Evolutionary conservation across 192 early-diverging fungal species (phyloP).

Genomic region (Podochytrium sp.): DNA sequence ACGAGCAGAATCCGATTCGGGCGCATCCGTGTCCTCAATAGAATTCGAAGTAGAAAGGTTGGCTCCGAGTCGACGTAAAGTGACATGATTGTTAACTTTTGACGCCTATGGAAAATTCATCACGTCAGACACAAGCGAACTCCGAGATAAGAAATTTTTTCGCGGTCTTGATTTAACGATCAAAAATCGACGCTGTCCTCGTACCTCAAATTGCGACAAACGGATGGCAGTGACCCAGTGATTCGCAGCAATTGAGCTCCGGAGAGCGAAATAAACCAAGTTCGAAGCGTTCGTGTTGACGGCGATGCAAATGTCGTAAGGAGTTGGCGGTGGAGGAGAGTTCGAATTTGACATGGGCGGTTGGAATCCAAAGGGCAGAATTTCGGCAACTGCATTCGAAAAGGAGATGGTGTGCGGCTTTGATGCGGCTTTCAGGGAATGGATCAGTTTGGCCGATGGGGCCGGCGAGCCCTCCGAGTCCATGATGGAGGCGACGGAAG

Average conservation of each 20-base stretch:
- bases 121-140: no score
- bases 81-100: constrained; percentile 27
- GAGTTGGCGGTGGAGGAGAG: constrained; percentile 26
- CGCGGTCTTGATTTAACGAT: not conserved
- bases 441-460: not conserved
- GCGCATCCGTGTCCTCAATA: not conserved
- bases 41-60: not conserved
- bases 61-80: constrained; percentile 11
- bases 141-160: not conserved
- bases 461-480: constrained; percentile 14
- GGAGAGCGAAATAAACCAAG: constrained; percentile 1
- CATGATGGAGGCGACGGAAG: constrained; percentile 15
- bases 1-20: not conserved
- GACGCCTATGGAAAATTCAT: no score
- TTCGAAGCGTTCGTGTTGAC: constrained; percentile 15
- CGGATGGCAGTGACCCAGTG: constrained; percentile 26
- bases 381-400: constrained; percentile 25
- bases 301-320: constrained; percentile 28
- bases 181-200: not conserved
- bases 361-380: constrained; percentile 31
- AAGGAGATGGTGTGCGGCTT: not conserved
- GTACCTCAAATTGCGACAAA: constrained; percentile 24
- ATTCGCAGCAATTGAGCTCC: constrained; percentile 29
- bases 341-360: not conserved
- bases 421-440: not conserved